Conservation (phyloP, 345 rosid genomes). For the Turnera subulata region DNA sequence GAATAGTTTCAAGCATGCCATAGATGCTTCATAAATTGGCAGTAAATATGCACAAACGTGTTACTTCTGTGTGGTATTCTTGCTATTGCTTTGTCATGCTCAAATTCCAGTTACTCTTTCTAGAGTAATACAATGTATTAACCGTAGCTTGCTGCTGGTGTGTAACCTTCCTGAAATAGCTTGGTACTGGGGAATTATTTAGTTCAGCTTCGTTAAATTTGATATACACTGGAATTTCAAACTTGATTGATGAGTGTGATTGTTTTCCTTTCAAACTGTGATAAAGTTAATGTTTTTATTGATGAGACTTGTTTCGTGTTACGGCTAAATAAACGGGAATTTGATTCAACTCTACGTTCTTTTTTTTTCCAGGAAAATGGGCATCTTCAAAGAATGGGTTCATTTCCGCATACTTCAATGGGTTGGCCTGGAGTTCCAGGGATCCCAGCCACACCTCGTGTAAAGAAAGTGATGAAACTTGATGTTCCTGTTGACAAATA, state of each 20-base stretch:
- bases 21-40: neutral
- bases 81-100: neutral
- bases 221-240: no score
- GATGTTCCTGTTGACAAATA: slow-evolving; percentile 91
- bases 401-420: slow-evolving; percentile 54
- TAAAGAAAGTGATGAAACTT: slow-evolving; percentile 74
- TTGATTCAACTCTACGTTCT: neutral
- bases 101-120: neutral
- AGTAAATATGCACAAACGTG: neutral
- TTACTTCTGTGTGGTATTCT: neutral
- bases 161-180: no score
- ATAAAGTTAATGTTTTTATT: no score
- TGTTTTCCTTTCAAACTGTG: no score
- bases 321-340: neutral
- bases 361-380: slow-evolving; percentile 59
- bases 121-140: neutral
- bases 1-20: neutral
- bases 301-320: neutral
- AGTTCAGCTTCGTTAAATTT: neutral
- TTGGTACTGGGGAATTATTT: no score
- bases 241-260: no score
- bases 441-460: neutral
- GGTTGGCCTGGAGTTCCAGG: slow-evolving; percentile 64
- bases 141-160: neutral
- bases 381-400: slow-evolving; percentile 64